Evolutionary conservation across 768 basidiomycete species (phyloP), one percentile per base, ranked within the genome.

Genomic region (Mycena rosella): DNA sequence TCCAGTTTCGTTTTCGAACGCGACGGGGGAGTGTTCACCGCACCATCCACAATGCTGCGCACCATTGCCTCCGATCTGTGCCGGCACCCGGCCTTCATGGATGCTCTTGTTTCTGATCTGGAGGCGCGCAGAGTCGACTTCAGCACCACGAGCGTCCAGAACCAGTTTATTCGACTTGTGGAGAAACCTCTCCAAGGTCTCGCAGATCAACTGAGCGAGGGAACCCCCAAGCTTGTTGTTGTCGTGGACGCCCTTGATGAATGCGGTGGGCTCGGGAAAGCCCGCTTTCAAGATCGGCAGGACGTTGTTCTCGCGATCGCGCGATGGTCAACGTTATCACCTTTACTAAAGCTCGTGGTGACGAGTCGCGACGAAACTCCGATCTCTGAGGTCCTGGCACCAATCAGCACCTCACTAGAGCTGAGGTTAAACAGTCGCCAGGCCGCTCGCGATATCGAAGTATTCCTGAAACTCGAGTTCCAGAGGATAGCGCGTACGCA

Each of bases 1-100:
- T 26, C 69, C 30, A 66, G 63, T 27, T 65, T 70, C 55, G 65
- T 70, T 14, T 65, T 70, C 29, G 60, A 65, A 26, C 69, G 69
- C n/a, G 69, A 66, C 36, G 49, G 32, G 13, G 64, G 47, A 8
- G 24, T 5, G 9, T 65, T 62, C 36, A 58, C 60, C 5, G 53
- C 64, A 1, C 63, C 64, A 17, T 70, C 69, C 24, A 65, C 64
- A 1, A 62, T 70, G 64, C 7, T 70, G 15, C 63, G 69, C 17
- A 58, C 18, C 14, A 29, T 70, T 10, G 53, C 64, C 8, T 29
- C 27, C 14, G 59, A 63, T 22, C 63, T 70, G 9, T 48, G 32
- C 22, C 45, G 24, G 1, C 38, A 27, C 20, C 42, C 53, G 2
- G 38, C 18, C 18, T 62, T 65, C 42, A 34, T 34, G 48, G 49